phyloP scores from a whole-genome alignment of 139 green algal genomes.

The Picochlorum sp. region DNA sequence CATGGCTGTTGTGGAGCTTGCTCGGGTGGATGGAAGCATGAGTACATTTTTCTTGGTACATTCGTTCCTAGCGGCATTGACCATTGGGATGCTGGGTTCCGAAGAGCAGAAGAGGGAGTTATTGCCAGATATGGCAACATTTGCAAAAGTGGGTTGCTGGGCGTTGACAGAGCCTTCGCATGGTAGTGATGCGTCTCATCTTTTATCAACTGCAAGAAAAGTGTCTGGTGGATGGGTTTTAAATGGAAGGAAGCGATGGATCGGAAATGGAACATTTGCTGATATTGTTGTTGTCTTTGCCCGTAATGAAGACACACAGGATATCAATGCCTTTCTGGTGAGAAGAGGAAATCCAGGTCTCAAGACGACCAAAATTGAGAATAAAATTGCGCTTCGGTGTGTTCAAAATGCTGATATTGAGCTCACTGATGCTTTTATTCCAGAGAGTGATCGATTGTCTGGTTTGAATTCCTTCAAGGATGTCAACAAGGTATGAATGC shows the following conservation, averaged over 20 bases:
- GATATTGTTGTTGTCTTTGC: conserved; percentile 81
- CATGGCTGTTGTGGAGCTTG: conserved; percentile 71
- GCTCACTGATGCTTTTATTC: conserved; percentile 74
- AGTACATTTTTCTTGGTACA: conserved; percentile 92
- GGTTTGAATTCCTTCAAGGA: conserved; percentile 66
- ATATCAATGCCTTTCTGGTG: conserved; percentile 89
- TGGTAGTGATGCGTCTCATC: conserved; percentile 70
- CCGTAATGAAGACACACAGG: conserved; percentile 50
- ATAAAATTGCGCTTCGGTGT: conserved; percentile 85
- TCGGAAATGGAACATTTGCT: conserved; percentile 85
- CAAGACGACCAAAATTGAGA: conserved; percentile 77
- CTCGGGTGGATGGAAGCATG: conserved; percentile 76
- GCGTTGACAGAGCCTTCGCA: conserved; percentile 85
- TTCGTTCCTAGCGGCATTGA: conserved; percentile 78
- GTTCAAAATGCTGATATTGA: conserved; percentile 92
- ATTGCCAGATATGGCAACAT: conserved; percentile 63
- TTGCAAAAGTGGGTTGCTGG: conserved; percentile 67
- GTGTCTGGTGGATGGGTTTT: conserved; percentile 75
- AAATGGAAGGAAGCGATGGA: conserved; percentile 91
- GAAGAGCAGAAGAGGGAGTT: conserved; percentile 81
- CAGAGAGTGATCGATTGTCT: conserved; percentile 72
- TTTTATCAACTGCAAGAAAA: conserved; percentile 56
- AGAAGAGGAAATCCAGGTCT: conserved; percentile 76
- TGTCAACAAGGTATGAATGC: conserved; percentile 50
- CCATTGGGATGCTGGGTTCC: conserved; percentile 55